phyloP scores from a whole-genome alignment of 2,329 filamentous ascomycete species.

The Talaromyces marneffei region DNA sequence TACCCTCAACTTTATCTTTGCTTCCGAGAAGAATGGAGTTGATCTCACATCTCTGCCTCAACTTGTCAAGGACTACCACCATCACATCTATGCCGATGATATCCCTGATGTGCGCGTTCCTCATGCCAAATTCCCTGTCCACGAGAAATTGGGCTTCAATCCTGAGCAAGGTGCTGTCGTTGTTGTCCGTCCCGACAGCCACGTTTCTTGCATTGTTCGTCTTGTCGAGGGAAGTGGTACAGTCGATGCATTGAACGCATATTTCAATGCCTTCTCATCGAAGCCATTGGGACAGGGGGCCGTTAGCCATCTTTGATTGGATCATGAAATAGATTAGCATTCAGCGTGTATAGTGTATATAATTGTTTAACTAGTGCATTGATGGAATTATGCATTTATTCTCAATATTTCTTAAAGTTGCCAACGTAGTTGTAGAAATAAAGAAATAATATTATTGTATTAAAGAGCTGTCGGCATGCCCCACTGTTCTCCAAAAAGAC shows the following conservation, averaged over 20 bases:
- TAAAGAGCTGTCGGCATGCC: neutral
- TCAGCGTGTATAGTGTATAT: neutral
- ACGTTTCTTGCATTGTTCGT: conserved; percentile 69
- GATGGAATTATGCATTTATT: neutral
- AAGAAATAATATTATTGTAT: no score
- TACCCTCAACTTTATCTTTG: conserved; percentile 71
- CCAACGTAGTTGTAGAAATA: neutral
- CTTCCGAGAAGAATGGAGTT: conserved; percentile 60
- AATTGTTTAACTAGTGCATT: neutral
- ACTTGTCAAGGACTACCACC: conserved; percentile 66
- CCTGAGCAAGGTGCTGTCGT: conserved; percentile 70
- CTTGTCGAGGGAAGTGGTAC: conserved; percentile 73
- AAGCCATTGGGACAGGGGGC: conserved; percentile 44
- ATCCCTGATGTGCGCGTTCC: conserved; percentile 65
- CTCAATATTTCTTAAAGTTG: neutral
- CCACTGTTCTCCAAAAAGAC: conserved; percentile 5
- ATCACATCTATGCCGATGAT: conserved; percentile 84
- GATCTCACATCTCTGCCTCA: conserved; percentile 69
- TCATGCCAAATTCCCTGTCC: conserved; percentile 65
- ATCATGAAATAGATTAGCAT: neutral
- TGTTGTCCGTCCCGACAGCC: conserved; percentile 80
- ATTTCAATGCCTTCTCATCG: conserved; percentile 68
- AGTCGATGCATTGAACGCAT: conserved; percentile 73
- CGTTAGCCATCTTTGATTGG: conserved; percentile 29
- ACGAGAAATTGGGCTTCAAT: conserved; percentile 79